Percentiles rank a stretch among this genome's conserved stretches.
Evolutionary conservation across 139 green algal species (phyloP).

Genomic region (Monoraphidium neglectum): DNA sequence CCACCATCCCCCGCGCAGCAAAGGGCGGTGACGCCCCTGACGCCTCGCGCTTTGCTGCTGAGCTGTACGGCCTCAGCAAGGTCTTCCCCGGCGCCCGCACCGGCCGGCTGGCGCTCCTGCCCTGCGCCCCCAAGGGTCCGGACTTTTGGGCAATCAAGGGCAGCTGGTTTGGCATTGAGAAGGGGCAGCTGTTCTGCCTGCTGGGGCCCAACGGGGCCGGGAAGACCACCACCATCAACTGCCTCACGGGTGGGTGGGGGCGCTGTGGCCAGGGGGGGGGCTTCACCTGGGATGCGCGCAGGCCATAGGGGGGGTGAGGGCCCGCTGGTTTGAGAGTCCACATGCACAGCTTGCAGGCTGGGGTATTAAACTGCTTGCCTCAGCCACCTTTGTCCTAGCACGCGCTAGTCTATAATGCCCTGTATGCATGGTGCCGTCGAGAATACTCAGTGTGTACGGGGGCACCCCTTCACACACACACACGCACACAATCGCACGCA

Average conservation of each 20-base stretch:
- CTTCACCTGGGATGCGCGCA: no score
- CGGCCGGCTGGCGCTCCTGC: slow-evolving; percentile 1
- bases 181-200: slow-evolving; percentile 74
- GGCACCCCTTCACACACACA: no score
- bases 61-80: slow-evolving; percentile 84
- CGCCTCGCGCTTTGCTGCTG: slow-evolving; percentile 58
- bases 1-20: no score
- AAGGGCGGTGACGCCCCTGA: no score
- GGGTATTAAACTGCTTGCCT: neutral
- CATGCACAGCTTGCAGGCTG: neutral
- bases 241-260: slow-evolving; percentile 56
- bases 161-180: slow-evolving; percentile 73
- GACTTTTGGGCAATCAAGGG: slow-evolving; percentile 41
- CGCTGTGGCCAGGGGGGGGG: neutral
- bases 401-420: neutral
- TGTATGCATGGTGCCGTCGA: neutral
- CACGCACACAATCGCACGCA: neutral
- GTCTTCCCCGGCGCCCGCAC: slow-evolving; percentile 5
- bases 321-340: no score
- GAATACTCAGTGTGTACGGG: no score
- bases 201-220: slow-evolving; percentile 83
- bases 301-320: no score
- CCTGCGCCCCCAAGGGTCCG: neutral
- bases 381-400: neutral
- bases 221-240: slow-evolving; percentile 89